Base-by-base conservation (phyloP, 257 asterid species). In the Cruciata laevipes region DNA sequence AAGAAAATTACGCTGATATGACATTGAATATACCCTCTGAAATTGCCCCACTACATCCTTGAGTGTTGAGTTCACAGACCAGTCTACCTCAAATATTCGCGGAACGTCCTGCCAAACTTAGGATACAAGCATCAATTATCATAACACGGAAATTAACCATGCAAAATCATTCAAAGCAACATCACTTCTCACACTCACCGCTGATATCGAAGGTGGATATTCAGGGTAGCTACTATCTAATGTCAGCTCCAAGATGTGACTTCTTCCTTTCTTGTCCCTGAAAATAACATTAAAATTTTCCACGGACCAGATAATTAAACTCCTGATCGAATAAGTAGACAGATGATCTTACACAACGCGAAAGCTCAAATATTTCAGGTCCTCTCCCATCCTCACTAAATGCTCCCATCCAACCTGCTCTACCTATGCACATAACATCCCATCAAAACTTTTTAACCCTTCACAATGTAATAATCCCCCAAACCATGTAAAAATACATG, bases 321-420 rank as follows among this genome's bases (percentile, higher is more conserved):
- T 61, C 30, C 55, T 64, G 10, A 30, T 47, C 66, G 24, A 68
- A 33, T 69, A 23, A 27, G 61, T 42, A 65, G 16, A 65, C 30
- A 24, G 32, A 51, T 51, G 61, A 21, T 40, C 95, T 73, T 80
- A 87, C 97, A 71, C 60, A 61, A 86, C 18, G 18, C 82, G 88
- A 53, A 90, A 86, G 78, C 80, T 84, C 78, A 90, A 84, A 73
- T 68, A 72, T 14, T 71, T 83, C 24, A 87, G 76, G 81, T 87
- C 89, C 23, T 86, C 87, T 24, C 84, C 83, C 83, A 87, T 58
- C 70, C 71, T 86, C 74, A 90, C 78, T 31, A 90, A 81, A 75
- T 78, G 82, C 73, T 82, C 91, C 95, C 95, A 90, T 73, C 97
- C 95, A 73, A 90, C 79, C 83, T 90, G 94, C 77, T 90, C 95